Evolutionary conservation across 192 early-diverging fungal species (phyloP).

Genomic region (Backusella tuberculispora): DNA sequence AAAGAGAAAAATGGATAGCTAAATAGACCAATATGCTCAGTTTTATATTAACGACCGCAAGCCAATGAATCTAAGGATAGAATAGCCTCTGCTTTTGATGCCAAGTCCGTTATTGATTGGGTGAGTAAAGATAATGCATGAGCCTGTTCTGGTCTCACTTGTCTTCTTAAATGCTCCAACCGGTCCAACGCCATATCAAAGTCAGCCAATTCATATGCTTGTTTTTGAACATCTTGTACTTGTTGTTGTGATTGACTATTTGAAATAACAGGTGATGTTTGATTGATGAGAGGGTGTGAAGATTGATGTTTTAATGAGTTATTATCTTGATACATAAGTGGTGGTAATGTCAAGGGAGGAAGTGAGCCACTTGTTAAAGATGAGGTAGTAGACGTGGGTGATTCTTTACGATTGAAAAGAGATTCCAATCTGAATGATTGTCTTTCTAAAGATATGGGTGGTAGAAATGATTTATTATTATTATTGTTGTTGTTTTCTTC

Average conservation of each 20-base stretch:
- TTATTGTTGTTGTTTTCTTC: not conserved
- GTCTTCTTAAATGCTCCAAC: slow-evolving; percentile 19
- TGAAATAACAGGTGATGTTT: slow-evolving; percentile 1
- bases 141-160: slow-evolving; percentile 24
- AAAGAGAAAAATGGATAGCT: not conserved
- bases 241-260: not conserved
- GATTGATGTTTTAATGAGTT: not conserved
- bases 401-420: slow-evolving; percentile 8
- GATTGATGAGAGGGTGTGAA: not conserved
- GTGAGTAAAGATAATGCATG: slow-evolving; percentile 25
- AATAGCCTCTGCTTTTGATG: slow-evolving; percentile 21
- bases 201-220: slow-evolving; percentile 17
- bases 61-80: slow-evolving; percentile 22
- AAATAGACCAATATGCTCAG: not conserved
- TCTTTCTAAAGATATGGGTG: slow-evolving; percentile 19
- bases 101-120: slow-evolving; percentile 10
- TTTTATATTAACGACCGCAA: slow-evolving; percentile 6
- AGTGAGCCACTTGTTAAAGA: not conserved
- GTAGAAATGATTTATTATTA: slow-evolving; percentile 8
- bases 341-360: slow-evolving; percentile 11
- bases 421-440: slow-evolving; percentile 21
- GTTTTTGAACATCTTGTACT: not conserved
- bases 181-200: slow-evolving; percentile 19
- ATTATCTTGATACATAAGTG: slow-evolving; percentile 9
- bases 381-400: not conserved